Conservation (phyloP, 2,329 filamentous ascomycete species). For the Beauveria scarabaeidicola region DNA sequence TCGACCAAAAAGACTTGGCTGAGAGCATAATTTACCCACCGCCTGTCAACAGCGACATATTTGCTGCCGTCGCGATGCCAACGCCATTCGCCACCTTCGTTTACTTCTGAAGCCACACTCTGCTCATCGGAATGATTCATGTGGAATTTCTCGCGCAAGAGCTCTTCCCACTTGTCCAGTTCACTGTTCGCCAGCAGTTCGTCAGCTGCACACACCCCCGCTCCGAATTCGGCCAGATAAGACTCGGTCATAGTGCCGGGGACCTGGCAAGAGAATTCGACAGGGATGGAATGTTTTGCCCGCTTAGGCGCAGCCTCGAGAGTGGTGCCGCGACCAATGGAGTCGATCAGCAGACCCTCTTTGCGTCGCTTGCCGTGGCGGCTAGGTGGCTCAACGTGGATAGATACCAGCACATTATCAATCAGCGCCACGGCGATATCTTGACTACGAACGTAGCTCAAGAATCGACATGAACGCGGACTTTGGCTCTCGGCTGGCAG, state of each 20-base stretch:
- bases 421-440: slow-evolving; percentile 57
- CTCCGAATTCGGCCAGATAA: slow-evolving; percentile 38
- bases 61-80: slow-evolving; percentile 35
- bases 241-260: slow-evolving; percentile 43
- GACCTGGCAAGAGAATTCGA: slow-evolving; percentile 28
- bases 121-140: slow-evolving; percentile 19
- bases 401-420: slow-evolving; percentile 55
- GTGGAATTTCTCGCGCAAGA: slow-evolving; percentile 41
- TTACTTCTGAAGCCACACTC: slow-evolving; percentile 16
- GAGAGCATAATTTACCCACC: slow-evolving; percentile 57
- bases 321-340: slow-evolving; percentile 56
- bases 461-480: slow-evolving; percentile 34
- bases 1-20: slow-evolving; percentile 53
- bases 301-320: slow-evolving; percentile 29
- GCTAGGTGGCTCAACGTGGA: slow-evolving; percentile 59
- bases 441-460: slow-evolving; percentile 56
- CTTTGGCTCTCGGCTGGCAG: slow-evolving; percentile 28
- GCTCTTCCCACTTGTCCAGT: slow-evolving; percentile 39
- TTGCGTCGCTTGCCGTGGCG: slow-evolving; percentile 46
- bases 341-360: slow-evolving; percentile 61
- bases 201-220: slow-evolving; percentile 40
- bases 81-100: slow-evolving; percentile 36
- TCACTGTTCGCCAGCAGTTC: slow-evolving; percentile 37
- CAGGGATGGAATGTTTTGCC: slow-evolving; percentile 21
- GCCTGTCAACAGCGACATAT: slow-evolving; percentile 51